Conservation (phyloP, 2,329 filamentous ascomycete genomes). For the Fusarium longipes region DNA sequence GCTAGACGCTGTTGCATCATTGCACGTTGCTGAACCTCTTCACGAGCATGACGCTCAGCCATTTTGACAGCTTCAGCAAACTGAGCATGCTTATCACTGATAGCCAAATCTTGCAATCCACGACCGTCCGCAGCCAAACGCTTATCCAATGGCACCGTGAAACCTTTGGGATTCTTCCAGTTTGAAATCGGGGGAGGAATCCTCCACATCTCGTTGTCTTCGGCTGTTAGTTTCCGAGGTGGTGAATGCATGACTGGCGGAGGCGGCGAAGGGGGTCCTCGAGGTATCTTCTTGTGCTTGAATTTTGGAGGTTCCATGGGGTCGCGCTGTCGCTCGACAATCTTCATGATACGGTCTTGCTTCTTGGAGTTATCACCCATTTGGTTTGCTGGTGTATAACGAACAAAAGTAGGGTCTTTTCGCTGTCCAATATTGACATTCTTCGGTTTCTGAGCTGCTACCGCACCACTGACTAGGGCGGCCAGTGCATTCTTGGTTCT, state of each 20-base stretch:
- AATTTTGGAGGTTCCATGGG: constrained; percentile 98
- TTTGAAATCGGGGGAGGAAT: constrained; percentile 90
- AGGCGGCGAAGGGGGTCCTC: constrained; percentile 90
- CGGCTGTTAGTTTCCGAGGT: constrained; percentile 92
- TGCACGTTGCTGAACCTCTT: constrained; percentile 92
- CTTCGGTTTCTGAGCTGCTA: constrained; percentile 95
- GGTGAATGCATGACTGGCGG: constrained; percentile 96
- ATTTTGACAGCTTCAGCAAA: constrained; percentile 95
- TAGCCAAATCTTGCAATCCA: constrained; percentile 90
- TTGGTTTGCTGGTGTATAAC: constrained; percentile 95
- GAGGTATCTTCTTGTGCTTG: constrained; percentile 98
- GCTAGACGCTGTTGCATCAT: constrained; percentile 96
- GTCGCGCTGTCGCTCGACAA: constrained; percentile 92
- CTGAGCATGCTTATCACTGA: constrained; percentile 98
- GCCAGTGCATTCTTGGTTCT: constrained; percentile 89
- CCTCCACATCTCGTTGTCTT: constrained; percentile 97
- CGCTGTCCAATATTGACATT: constrained; percentile 85
- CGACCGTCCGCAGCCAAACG: constrained; percentile 92
- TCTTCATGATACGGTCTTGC: constrained; percentile 97
- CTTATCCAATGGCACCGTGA: constrained; percentile 95
- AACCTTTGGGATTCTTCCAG: constrained; percentile 99
- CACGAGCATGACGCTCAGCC: constrained; percentile 91
- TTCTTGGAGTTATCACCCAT: constrained; percentile 91
- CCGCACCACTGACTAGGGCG: constrained; percentile 82
- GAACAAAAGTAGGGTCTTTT: constrained; percentile 90